A percentile compares a stretch with the other conserved stretches of the same genome.
Conservation (phyloP, 192 early-diverging fungal species). For the Kickxella alabastrina region DNA sequence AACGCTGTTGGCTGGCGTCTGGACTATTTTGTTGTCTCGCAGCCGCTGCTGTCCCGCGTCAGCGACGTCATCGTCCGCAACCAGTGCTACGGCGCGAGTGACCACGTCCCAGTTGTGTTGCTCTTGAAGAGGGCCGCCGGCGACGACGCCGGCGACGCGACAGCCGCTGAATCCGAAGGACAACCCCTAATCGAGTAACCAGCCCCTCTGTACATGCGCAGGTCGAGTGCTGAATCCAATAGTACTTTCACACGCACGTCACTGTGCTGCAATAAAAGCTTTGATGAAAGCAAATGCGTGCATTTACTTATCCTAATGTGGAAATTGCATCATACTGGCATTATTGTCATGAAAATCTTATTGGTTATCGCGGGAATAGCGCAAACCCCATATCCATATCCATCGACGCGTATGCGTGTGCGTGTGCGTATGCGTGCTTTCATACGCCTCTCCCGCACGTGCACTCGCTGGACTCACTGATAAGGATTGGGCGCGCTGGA, state of each 20-base stretch:
- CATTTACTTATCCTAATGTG: no score
- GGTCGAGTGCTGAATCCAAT: no score
- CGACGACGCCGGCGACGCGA: background rate
- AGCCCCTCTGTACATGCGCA: no score
- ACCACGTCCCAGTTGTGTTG: slow-evolving; percentile 78
- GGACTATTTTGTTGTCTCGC: slow-evolving; percentile 78
- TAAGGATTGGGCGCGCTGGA: no score
- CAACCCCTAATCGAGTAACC: no score
- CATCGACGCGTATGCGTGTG: background rate
- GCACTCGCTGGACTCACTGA: no score
- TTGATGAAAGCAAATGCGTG: no score
- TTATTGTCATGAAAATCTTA: no score
- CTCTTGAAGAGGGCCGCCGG: slow-evolving; percentile 35
- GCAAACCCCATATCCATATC: background rate
- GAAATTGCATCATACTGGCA: no score
- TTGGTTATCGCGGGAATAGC: background rate
- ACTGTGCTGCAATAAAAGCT: no score
- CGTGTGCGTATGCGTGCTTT: slow-evolving; percentile 4
- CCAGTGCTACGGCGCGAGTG: slow-evolving; percentile 81
- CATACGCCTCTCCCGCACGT: no score
- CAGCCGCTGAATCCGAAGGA: slow-evolving; percentile 1
- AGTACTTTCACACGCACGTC: no score
- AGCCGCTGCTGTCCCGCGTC: slow-evolving; percentile 57
- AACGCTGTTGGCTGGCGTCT: slow-evolving; percentile 80
- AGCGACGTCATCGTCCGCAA: slow-evolving; percentile 63